A percentile compares a stretch with the other conserved stretches of the same genome.
phyloP scores from a whole-genome alignment of 352 stramenopile species.

The Phytophthora pinifolia region DNA sequence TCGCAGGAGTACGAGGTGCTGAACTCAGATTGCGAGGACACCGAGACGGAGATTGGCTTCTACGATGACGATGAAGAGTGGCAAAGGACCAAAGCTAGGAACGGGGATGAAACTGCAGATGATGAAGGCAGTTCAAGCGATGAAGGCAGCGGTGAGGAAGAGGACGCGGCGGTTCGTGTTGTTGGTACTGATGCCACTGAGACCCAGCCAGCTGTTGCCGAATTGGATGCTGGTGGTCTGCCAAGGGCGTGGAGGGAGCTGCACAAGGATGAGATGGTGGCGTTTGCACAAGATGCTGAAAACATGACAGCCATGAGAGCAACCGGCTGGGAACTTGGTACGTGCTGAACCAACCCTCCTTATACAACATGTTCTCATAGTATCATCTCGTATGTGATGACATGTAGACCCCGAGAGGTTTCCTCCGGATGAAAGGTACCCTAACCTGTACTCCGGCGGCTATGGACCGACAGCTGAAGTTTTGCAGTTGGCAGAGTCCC shows the following conservation, averaged over 20 bases:
- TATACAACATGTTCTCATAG: not conserved
- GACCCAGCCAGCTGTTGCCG: no score
- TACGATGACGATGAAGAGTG: not conserved
- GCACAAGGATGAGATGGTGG: not conserved
- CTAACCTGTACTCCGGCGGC: not conserved
- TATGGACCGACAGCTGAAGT: not conserved
- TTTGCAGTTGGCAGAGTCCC: not conserved
- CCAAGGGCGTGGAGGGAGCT: no score
- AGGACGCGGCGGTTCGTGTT: no score
- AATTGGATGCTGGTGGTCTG: not conserved
- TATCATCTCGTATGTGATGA: not conserved
- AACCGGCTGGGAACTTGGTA: not conserved
- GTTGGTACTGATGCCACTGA: no score
- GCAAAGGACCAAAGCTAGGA: not conserved
- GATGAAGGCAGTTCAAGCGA: not conserved
- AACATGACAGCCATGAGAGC: not conserved
- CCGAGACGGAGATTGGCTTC: not conserved
- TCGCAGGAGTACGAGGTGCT: not conserved
- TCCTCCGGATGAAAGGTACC: not conserved
- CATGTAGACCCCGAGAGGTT: not conserved
- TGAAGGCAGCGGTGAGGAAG: not conserved
- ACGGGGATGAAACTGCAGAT: no score
- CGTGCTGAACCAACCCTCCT: not conserved
- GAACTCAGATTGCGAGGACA: not conserved
- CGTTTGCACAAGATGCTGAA: not conserved